Evolutionary conservation across 2,329 filamentous ascomycete genomes (phyloP), one percentile per base, ranked within the genome.

Genomic region (Clarireedia monteithiana): DNA sequence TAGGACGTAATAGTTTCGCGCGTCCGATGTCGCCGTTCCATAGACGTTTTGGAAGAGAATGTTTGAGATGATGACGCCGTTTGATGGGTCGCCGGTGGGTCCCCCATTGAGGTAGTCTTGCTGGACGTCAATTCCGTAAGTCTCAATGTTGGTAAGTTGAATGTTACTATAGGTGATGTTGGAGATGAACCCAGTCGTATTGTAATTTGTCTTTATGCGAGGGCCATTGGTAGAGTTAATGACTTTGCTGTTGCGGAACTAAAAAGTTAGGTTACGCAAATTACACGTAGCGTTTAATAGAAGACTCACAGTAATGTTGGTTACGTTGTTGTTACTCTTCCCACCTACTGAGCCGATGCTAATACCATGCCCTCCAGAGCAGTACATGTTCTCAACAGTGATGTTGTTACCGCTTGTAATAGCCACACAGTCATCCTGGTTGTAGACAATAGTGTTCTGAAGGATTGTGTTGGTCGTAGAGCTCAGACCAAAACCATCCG

Each of bases 101-200:
- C 72, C 71, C 12, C 72, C 77, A 60, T 79, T 79, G 53, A 76
- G 63, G 61, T 79, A 80, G 63, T 79, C 77, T 67, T 79, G 75
- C 67, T 78, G 70, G 44, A 79, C 70, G 57, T 76, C 75, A 55
- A 80, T 76, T 17, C 76, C 76, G 62, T 78, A 78, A 58, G 72
- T 71, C 34, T 68, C 64, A 59, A 77, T 76, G 51, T 71, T 70
- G 38, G 66, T 67, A 42, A 79, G 63, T 4, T 67, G 68, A 59
- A 79, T 78, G 62, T 76, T 73, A 58, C 70, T 67, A 68, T 76
- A 79, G 23, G 71, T 72, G 53, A 79, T 67, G 58, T 73, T 71
- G 50, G 67, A 63, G 20, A 74, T 67, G 59, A 62, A 67, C 30
- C 72, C 72, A 2, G 71, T 74, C 9, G 70, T 71, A 48, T 67